Evolutionary conservation across 2,329 filamentous ascomycete species (phyloP), one percentile per base, ranked within the genome.

Genomic region (Colletotrichum endophyticum): DNA sequence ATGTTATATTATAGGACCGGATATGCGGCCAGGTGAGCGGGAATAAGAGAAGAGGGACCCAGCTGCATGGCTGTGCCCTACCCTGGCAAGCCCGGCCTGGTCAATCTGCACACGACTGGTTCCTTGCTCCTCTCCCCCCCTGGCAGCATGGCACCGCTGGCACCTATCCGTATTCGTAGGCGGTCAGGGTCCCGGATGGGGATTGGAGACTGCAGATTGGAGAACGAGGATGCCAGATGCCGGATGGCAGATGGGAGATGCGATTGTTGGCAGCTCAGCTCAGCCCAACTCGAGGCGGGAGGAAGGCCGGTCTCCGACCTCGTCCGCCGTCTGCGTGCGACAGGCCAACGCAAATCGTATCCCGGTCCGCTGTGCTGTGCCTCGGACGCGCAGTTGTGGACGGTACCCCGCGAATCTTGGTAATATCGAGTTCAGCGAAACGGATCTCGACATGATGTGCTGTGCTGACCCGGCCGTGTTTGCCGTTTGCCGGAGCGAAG

Each of bases 1-100:
- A 72, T 68, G 32, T 75, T 30, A 57, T 66, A 73, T 70, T 62
- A 61, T 70, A 78, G 70, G 61, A 44, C 71, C 76, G 76, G 72
- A 68, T 66, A 71, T 63, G 66, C 61, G 36, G 36, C 53, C 25
- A 34, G 34, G 27, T 59, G 27, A 49, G 64, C 74, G 70, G 66
- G 61, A 74, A 77, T 77, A 78, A 77, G 68, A 56, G n/a, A 53
- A 56, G 32, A 53, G 28, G 39, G 25, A 64, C 28, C 39, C 39
- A 49, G 57, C 44, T 34, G 34, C 34, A 36, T 36, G 73, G 64
- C 44, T 66, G 61, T 44, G 61, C 22, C 68, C 53, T 53, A 53
- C 61, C 69, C 61, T 57, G 36, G 56, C 39, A 22, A 49, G 44
- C 44, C 44, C n/a, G 44, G 44, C 44, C 44, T 53, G 6, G 44